Conservation (phyloP, 2,329 filamentous ascomycete species). For the Colletotrichum scovillei region DNA sequence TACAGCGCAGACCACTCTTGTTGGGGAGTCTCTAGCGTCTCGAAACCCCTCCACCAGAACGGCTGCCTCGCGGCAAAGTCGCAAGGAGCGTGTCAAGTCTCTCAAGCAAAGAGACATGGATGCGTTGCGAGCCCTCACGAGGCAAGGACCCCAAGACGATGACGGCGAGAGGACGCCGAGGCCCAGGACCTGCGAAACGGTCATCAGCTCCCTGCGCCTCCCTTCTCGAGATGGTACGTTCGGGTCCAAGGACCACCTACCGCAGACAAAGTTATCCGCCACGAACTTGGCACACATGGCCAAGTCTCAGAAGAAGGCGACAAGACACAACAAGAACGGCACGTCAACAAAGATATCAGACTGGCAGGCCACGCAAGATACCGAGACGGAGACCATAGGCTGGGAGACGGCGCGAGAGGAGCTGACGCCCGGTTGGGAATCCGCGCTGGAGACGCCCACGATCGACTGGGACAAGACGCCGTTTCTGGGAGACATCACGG, state of each 20-base stretch:
- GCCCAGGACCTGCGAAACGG: conserved; percentile 30
- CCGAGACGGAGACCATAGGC: conserved; percentile 21
- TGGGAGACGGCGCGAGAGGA: conserved; percentile 29
- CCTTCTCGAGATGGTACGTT: conserved; percentile 35
- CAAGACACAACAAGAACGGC: neutral
- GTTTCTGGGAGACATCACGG: neutral
- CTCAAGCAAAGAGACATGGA: conserved; percentile 55
- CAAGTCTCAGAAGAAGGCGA: neutral
- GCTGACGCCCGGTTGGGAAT: conserved; percentile 21
- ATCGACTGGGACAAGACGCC: conserved; percentile 18
- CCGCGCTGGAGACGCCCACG: conserved; percentile 18
- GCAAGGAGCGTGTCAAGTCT: conserved; percentile 52
- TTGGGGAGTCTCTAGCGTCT: conserved; percentile 24
- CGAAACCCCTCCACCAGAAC: conserved; percentile 30
- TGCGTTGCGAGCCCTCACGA: conserved; percentile 40
- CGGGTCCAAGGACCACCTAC: neutral
- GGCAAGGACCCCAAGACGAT: conserved; percentile 35
- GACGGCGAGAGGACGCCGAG: conserved; percentile 22
- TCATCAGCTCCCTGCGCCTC: conserved; percentile 31
- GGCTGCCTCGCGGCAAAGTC: conserved; percentile 42
- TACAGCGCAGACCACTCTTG: conserved; percentile 23
- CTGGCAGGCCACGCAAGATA: conserved; percentile 25
- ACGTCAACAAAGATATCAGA: conserved; percentile 24
- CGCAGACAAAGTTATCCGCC: conserved; percentile 21
- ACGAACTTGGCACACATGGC: conserved; percentile 30